Percentiles rank a stretch among this genome's conserved stretches.
Evolutionary conservation across 2,329 filamentous ascomycete species (phyloP).

Genomic region (Chrysoporthe deuterocubensis): DNA sequence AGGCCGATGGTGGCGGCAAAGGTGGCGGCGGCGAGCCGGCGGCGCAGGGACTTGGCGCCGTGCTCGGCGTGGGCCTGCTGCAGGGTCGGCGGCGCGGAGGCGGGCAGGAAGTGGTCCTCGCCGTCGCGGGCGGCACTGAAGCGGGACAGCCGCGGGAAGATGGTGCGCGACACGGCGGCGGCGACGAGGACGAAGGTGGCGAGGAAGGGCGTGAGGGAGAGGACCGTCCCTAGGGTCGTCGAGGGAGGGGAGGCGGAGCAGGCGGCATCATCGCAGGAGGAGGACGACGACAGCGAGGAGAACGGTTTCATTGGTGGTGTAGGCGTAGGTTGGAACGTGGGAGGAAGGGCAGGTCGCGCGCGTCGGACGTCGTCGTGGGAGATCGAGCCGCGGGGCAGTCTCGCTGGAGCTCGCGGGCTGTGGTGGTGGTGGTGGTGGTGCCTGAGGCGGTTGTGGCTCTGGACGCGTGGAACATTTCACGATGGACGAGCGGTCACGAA

Average conservation of each 20-base stretch:
- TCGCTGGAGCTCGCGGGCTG: background rate
- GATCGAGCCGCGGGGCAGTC: background rate
- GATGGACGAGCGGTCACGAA: background rate
- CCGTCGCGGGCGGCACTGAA: constrained; percentile 55
- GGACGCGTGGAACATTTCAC: constrained; percentile 1
- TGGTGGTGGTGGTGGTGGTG: background rate
- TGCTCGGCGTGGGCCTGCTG: constrained; percentile 64
- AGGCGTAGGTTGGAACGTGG: background rate
- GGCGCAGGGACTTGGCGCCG: constrained; percentile 54
- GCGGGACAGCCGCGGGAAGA: constrained; percentile 74
- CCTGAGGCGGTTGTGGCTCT: background rate
- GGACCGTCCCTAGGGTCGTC: constrained; percentile 49
- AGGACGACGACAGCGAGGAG: constrained; percentile 32
- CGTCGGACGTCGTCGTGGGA: too few species aligned
- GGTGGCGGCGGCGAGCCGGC: constrained; percentile 61
- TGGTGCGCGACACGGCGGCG: constrained; percentile 64
- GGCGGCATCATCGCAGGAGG: constrained; percentile 59
- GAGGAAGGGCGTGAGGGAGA: constrained; percentile 72
- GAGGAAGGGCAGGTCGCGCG: too few species aligned
- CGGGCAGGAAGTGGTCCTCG: constrained; percentile 64
- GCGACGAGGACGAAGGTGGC: constrained; percentile 69
- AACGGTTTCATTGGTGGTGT: constrained; percentile 17
- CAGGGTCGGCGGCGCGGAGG: constrained; percentile 63
- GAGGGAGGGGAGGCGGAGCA: constrained; percentile 54
- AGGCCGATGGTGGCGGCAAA: constrained; percentile 80